A percentile compares a stretch with the other conserved stretches of the same genome.
phyloP scores from a whole-genome alignment of 495 filamentous ascomycete species.

The Sabuloglossum arenarium region DNA sequence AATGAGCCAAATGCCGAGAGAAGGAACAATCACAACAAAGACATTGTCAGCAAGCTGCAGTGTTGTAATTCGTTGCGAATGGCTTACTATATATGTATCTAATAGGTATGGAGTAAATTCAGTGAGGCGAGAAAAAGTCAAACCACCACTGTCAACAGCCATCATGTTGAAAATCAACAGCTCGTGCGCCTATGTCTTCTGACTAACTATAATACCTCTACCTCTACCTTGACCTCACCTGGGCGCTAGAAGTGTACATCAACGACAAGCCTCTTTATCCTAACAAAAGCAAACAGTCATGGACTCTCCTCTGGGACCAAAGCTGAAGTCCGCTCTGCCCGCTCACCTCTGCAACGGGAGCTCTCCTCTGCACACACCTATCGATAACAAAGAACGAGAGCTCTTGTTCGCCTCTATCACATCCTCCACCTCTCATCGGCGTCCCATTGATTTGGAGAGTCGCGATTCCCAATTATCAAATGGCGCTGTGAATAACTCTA shows the following conservation, averaged over 20 bases:
- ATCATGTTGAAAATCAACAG: no score
- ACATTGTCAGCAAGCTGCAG: no score
- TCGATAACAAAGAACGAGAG: conserved; percentile 3
- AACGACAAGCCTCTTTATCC: background rate
- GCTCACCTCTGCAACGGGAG: background rate
- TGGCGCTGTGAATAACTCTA: background rate
- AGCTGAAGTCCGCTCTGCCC: background rate
- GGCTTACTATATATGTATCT: no score
- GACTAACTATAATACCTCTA: no score
- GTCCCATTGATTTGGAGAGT: background rate
- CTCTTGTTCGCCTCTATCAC: conserved; percentile 1
- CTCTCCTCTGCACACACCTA: conserved; percentile 1
- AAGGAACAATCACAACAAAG: no score
- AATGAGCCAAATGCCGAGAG: background rate
- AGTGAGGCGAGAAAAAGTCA: no score
- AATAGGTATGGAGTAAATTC: no score
- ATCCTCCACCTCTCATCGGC: background rate
- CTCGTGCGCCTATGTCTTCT: no score
- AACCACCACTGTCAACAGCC: no score
- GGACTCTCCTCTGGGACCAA: conserved; percentile 2
- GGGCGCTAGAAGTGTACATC: no score
- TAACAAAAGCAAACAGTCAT: background rate
- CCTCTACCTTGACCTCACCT: no score
- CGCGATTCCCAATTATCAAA: background rate
- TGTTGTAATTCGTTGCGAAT: no score